Evolutionary conservation across 2,329 filamentous ascomycete species (phyloP).

Genomic region (Tympanopsis confertula): DNA sequence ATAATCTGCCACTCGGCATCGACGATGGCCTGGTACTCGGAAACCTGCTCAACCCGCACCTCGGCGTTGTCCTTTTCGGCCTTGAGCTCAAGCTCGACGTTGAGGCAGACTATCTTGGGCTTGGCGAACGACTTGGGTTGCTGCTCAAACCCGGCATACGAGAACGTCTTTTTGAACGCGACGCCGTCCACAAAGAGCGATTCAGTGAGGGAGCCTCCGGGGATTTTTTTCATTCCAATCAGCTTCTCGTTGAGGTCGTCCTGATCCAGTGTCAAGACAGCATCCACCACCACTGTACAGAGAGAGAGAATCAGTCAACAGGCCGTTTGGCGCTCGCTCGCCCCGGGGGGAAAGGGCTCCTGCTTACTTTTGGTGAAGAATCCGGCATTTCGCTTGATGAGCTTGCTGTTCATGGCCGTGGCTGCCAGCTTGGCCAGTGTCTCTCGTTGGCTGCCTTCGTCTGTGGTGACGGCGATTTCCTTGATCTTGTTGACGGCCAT

Average conservation of each 20-base stretch:
- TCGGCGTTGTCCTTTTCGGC: conserved; percentile 99
- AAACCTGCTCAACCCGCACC: conserved; percentile 93
- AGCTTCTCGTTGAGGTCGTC: conserved; percentile 95
- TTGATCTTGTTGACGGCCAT: conserved; percentile 98
- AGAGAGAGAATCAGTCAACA: not conserved
- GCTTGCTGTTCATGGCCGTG: conserved; percentile 98
- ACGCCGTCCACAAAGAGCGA: conserved; percentile 96
- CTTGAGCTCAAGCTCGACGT: conserved; percentile 96
- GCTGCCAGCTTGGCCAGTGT: conserved; percentile 81
- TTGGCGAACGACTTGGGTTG: conserved; percentile 91
- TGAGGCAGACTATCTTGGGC: conserved; percentile 93
- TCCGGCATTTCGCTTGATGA: conserved; percentile 90
- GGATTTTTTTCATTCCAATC: conserved; percentile 97
- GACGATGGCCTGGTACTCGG: conserved; percentile 97
- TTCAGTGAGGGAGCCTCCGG: conserved; percentile 87
- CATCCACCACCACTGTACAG: conserved; percentile 81
- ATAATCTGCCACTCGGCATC: conserved; percentile 99
- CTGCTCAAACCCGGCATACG: conserved; percentile 97
- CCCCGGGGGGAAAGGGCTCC: not conserved
- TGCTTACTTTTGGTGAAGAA: conserved; percentile 92
- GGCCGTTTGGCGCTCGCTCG: not conserved
- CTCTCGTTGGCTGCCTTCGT: conserved; percentile 75
- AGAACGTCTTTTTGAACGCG: conserved; percentile 99
- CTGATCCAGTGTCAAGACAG: conserved; percentile 88
- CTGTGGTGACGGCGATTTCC: conserved; percentile 81